These are phyloP conservation scores for Rubus parviflorus DNA, from an alignment of 306 rosid species.

Conservation along the genomic window DNA sequence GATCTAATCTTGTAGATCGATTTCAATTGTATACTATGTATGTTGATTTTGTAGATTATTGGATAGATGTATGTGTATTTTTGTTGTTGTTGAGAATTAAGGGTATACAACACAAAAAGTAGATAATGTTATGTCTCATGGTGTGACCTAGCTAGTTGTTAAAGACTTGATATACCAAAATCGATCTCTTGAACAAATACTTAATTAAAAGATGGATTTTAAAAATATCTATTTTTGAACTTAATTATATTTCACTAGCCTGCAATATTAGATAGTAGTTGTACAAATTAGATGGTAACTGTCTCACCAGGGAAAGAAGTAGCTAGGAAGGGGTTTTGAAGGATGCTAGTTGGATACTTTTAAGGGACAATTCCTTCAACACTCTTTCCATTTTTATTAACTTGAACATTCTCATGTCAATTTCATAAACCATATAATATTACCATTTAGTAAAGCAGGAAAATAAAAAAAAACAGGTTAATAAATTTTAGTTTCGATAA, in stretches of 20 bases:
- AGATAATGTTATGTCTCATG: no score
- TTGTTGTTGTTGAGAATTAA: no score
- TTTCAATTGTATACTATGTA: no score
- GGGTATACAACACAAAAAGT: no score
- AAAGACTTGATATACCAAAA: no score
- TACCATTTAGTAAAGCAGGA: neutral
- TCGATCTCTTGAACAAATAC: neutral
- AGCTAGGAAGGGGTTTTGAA: neutral
- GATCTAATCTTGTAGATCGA: no score
- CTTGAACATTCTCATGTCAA: neutral
- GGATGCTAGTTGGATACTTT: neutral
- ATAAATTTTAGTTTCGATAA: neutral
- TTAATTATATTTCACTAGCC: no score
- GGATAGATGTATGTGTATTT: no score
- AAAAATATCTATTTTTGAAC: no score
- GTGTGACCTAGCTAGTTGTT: no score
- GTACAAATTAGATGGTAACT: neutral
- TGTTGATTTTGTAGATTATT: no score
- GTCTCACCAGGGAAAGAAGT: neutral
- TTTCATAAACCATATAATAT: neutral
- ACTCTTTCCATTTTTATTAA: neutral
- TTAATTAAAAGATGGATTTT: neutral
- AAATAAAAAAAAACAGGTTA: neutral
- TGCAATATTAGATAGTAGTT: no score
- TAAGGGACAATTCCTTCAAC: neutral